Evolutionary conservation across 306 rosid genomes (phyloP).

Genomic region (Casuarina glauca): DNA sequence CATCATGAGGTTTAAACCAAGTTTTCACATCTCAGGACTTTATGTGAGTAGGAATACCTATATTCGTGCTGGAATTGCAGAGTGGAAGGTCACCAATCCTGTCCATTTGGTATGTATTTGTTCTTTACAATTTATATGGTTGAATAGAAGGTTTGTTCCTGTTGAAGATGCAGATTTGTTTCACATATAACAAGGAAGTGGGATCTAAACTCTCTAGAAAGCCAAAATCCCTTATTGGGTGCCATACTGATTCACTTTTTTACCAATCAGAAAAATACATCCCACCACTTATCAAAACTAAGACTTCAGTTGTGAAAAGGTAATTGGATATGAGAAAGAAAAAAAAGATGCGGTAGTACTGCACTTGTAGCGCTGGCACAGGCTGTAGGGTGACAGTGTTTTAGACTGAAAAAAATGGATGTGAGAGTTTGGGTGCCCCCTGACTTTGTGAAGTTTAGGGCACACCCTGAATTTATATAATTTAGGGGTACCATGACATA

Average conservation of each 20-base stretch:
- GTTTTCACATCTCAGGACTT: slow-evolving; percentile 56
- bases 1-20: neutral
- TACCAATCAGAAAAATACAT: neutral
- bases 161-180: neutral
- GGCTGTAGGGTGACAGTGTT: neutral
- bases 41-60: slow-evolving; percentile 97
- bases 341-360: neutral
- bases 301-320: neutral
- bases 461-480: no score
- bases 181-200: neutral
- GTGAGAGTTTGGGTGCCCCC: neutral
- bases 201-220: neutral
- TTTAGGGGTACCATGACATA: neutral
- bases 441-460: neutral
- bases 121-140: neutral
- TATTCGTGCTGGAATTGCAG: slow-evolving; percentile 88
- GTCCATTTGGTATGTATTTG: slow-evolving; percentile 74
- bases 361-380: neutral
- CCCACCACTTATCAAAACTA: neutral
- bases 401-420: neutral
- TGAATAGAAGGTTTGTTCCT: neutral
- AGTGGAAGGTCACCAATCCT: slow-evolving; percentile 89
- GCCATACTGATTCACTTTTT: neutral
- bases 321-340: neutral
- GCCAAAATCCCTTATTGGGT: neutral